phyloP scores from a whole-genome alignment of 805 yeast species.

The Starmerella kuoi region DNA sequence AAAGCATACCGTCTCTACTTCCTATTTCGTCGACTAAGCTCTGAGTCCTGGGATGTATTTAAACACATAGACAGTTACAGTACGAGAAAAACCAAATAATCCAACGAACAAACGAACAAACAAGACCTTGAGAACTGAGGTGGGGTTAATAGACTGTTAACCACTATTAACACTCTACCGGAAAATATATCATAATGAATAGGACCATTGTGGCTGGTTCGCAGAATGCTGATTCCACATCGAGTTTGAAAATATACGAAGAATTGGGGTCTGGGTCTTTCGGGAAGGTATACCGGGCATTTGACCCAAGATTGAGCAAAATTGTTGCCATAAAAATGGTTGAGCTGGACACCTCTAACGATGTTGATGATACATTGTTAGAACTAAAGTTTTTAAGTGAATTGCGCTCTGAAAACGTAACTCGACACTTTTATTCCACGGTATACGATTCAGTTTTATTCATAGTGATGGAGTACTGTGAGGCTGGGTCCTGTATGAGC shows the following conservation, averaged over 20 bases:
- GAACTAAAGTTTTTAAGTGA: conserved; percentile 69
- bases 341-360: conserved; percentile 65
- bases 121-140: too few relatives aligned
- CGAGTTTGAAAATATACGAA: conserved; percentile 12
- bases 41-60: too few relatives aligned
- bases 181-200: too few relatives aligned
- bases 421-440: conserved; percentile 53
- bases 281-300: conserved; percentile 24
- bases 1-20: too few relatives aligned
- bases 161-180: too few relatives aligned
- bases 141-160: too few relatives aligned
- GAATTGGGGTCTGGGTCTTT: conserved; percentile 23
- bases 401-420: conserved; percentile 53
- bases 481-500: conserved; percentile 84
- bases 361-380: conserved; percentile 54
- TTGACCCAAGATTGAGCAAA: conserved; percentile 29
- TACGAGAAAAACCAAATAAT: too few relatives aligned
- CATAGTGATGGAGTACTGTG: conserved; percentile 92
- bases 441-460: conserved; percentile 58
- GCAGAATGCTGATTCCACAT: background rate
- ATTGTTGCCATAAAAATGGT: conserved; percentile 79
- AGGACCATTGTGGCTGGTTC: too few relatives aligned
- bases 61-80: too few relatives aligned
- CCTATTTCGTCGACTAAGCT: too few relatives aligned
- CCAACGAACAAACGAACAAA: too few relatives aligned